These are phyloP conservation scores for Hemileccinum impolitum DNA, from an alignment of 768 basidiomycete genomes.

Conservation along the genomic window DNA sequence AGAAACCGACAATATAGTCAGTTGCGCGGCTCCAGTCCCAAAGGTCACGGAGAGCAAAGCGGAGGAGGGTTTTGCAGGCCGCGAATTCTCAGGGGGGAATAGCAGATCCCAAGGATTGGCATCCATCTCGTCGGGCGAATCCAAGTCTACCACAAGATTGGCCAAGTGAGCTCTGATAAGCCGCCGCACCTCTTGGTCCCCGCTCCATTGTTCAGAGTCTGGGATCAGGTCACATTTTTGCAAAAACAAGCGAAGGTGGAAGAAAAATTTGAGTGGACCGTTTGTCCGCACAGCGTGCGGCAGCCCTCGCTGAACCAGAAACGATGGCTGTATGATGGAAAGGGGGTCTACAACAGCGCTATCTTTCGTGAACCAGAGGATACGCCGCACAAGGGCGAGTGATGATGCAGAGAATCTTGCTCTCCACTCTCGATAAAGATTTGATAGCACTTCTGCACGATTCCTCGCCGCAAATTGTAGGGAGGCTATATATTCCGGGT, in stretches of 20 bases:
- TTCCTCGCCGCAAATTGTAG: conserved; percentile 12
- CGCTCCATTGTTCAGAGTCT: conserved; percentile 5
- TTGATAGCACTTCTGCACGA: conserved; percentile 11
- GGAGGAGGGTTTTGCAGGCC: conserved; percentile 4
- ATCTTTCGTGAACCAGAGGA: conserved; percentile 50
- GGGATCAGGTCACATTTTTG: conserved; percentile 44
- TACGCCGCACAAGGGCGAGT: conserved; percentile 41
- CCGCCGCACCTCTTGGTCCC: conserved; percentile 32
- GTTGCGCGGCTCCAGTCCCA: conserved; percentile 14
- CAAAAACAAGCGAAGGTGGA: conserved; percentile 58
- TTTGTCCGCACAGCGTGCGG: conserved; percentile 68
- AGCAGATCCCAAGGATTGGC: conserved; percentile 23
- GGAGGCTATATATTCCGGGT: conserved; percentile 27
- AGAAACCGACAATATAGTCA: conserved; percentile 20
- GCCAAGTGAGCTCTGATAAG: conserved; percentile 39
- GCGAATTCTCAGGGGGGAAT: conserved; percentile 11
- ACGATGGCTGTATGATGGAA: conserved; percentile 82
- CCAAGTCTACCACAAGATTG: conserved; percentile 41
- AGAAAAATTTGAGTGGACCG: conserved; percentile 69
- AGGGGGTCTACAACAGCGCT: conserved; percentile 64
- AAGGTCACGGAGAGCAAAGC: conserved; percentile 11
- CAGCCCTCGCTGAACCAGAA: conserved; percentile 70
- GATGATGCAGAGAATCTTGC: conserved; percentile 30
- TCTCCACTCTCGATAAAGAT: conserved; percentile 29
- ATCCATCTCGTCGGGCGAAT: conserved; percentile 32